Evolutionary conservation across 768 basidiomycete species (phyloP).

Genomic region (Lentinula lateritia): DNA sequence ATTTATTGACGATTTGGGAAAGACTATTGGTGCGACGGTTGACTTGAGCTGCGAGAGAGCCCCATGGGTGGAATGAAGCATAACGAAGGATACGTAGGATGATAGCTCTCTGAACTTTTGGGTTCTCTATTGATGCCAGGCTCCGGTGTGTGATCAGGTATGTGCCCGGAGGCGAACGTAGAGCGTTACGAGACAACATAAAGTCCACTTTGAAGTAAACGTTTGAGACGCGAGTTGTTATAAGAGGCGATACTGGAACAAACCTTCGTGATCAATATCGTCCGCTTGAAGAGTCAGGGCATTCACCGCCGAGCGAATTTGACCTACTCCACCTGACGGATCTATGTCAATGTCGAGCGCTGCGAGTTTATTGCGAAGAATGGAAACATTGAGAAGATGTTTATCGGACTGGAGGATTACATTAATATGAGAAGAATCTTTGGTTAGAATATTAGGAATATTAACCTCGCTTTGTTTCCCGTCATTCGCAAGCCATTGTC

Average conservation of each 20-base stretch:
- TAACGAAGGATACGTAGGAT: conserved; percentile 60
- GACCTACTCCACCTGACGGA: conserved; percentile 24
- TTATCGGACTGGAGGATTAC: background rate
- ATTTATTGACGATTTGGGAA: conserved; percentile 35
- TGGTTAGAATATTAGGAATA: background rate
- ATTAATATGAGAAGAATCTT: background rate
- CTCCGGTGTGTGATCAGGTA: conserved; percentile 36
- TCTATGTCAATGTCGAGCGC: conserved; percentile 25
- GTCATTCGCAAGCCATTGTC: conserved; percentile 34
- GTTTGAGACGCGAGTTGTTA: background rate
- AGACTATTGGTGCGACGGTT: conserved; percentile 44
- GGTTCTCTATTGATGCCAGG: conserved; percentile 28
- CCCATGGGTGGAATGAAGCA: conserved; percentile 74
- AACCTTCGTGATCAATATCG: conserved; percentile 43
- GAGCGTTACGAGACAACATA: conserved; percentile 26
- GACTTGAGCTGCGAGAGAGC: conserved; percentile 57
- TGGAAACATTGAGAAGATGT: background rate
- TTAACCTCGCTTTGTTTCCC: conserved; percentile 4
- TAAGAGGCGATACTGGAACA: conserved; percentile 1
- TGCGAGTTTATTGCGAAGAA: background rate
- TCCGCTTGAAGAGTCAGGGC: conserved; percentile 29
- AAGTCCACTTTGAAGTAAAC: conserved; percentile 32
- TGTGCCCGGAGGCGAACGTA: conserved; percentile 45
- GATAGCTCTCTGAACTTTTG: conserved; percentile 32
- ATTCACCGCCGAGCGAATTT: conserved; percentile 31